phyloP scores from a whole-genome alignment of 306 rosid genomes.

The Mimosa pudica region DNA sequence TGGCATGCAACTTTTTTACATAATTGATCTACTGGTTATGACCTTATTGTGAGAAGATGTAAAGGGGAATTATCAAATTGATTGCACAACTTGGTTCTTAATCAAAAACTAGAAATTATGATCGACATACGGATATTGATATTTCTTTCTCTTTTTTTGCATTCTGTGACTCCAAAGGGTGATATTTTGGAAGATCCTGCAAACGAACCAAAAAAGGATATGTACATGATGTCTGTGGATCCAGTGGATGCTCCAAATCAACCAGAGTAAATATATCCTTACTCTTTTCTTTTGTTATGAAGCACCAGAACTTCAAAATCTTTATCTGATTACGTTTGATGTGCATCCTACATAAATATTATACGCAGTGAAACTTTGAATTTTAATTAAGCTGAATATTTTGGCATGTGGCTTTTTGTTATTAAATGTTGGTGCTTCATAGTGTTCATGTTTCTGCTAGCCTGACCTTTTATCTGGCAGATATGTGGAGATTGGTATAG shows the following conservation, averaged over 20 bases:
- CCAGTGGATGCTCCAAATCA: slow-evolving; percentile 88
- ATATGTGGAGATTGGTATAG: slow-evolving; percentile 79
- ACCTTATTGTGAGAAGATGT: no score
- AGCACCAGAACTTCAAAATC: neutral
- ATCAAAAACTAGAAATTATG: slow-evolving; percentile 19
- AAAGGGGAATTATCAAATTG: neutral
- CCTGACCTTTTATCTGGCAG: slow-evolving; percentile 36
- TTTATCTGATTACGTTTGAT: neutral
- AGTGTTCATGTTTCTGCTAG: neutral
- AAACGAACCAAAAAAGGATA: slow-evolving; percentile 86
- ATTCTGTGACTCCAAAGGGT: slow-evolving; percentile 50
- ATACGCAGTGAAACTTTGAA: neutral
- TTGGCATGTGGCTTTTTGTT: neutral
- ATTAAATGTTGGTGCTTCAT: neutral
- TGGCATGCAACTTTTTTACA: neutral
- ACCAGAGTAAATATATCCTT: slow-evolving; percentile 61
- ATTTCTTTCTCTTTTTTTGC: slow-evolving; percentile 13
- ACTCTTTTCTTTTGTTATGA: neutral
- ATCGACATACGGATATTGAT: slow-evolving; percentile 6
- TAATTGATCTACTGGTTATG: neutral
- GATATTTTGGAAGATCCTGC: slow-evolving; percentile 95
- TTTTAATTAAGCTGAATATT: neutral
- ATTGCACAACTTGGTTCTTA: neutral
- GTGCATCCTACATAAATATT: neutral
- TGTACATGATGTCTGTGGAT: slow-evolving; percentile 87